phyloP scores from a whole-genome alignment of 2,329 filamentous ascomycete genomes.

The Botrytis porri region DNA sequence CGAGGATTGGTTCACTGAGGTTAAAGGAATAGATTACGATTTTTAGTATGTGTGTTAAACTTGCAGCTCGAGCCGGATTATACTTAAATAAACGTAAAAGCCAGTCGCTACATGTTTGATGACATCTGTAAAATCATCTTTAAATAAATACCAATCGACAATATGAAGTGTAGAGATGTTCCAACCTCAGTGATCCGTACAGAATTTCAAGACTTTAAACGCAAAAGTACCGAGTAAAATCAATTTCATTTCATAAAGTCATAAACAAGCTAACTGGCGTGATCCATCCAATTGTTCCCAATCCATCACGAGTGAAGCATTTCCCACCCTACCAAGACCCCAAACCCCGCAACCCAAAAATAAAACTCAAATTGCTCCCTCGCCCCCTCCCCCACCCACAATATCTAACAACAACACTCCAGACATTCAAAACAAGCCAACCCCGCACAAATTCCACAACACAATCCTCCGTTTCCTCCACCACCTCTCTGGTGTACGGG shows the following conservation, averaged over 20 bases:
- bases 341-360: neutral
- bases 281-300: neutral
- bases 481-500: slow-evolving; percentile 4
- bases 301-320: neutral
- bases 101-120: neutral
- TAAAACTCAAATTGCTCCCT: neutral
- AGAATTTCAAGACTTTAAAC: neutral
- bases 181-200: neutral
- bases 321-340: neutral
- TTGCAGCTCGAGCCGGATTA: neutral
- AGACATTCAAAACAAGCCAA: slow-evolving; percentile 20
- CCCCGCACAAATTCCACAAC: slow-evolving; percentile 18
- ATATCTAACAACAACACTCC: slow-evolving; percentile 18
- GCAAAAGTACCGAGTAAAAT: neutral
- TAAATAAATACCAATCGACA: no score
- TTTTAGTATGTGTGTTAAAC: neutral
- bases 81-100: neutral
- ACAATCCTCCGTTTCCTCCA: neutral
- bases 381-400: accelerated
- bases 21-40: neutral
- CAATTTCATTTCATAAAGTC: neutral
- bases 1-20: neutral
- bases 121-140: neutral
- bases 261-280: neutral
- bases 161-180: neutral